Conservation (phyloP, 805 yeast species). For the Saturnispora diversa region DNA sequence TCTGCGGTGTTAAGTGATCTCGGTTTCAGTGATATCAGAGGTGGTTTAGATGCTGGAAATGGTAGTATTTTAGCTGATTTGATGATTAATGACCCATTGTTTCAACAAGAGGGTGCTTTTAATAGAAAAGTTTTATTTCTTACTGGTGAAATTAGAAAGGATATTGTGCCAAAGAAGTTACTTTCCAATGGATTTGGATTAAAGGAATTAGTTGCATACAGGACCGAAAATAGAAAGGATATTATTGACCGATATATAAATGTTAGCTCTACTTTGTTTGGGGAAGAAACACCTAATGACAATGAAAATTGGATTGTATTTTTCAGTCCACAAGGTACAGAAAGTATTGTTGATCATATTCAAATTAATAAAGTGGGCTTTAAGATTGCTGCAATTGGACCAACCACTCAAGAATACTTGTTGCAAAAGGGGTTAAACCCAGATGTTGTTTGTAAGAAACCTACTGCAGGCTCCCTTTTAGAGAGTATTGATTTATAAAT, state of each 20-base stretch:
- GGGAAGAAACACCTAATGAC: constrained; percentile 15
- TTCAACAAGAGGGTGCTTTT: constrained; percentile 8
- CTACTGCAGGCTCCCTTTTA: constrained; percentile 56
- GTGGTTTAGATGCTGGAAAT: constrained; percentile 75
- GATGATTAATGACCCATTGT: constrained; percentile 36
- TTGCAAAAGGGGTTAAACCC: constrained; percentile 45
- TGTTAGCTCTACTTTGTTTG: constrained; percentile 21
- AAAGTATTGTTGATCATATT: constrained; percentile 43
- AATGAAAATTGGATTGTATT: constrained; percentile 67
- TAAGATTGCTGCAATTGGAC: constrained; percentile 80
- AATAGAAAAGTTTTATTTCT: constrained; percentile 49
- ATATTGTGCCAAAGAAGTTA: constrained; percentile 64
- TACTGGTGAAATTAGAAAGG: constrained; percentile 81
- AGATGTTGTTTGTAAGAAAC: constrained; percentile 58
- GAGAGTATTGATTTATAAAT: constrained; percentile 27
- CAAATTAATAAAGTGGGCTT: constrained; percentile 16
- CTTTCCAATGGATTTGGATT: constrained; percentile 35
- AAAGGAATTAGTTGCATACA: constrained; percentile 59
- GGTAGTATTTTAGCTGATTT: constrained; percentile 63
- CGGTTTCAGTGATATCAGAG: constrained; percentile 64
- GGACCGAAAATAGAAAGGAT: constrained; percentile 47
- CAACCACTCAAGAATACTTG: constrained; percentile 72
- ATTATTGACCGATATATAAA: constrained; percentile 28
- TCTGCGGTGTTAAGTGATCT: constrained; percentile 43
- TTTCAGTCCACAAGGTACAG: constrained; percentile 88